Base-by-base conservation (phyloP, 495 filamentous ascomycete genomes). In the Viridothelium virens region DNA sequence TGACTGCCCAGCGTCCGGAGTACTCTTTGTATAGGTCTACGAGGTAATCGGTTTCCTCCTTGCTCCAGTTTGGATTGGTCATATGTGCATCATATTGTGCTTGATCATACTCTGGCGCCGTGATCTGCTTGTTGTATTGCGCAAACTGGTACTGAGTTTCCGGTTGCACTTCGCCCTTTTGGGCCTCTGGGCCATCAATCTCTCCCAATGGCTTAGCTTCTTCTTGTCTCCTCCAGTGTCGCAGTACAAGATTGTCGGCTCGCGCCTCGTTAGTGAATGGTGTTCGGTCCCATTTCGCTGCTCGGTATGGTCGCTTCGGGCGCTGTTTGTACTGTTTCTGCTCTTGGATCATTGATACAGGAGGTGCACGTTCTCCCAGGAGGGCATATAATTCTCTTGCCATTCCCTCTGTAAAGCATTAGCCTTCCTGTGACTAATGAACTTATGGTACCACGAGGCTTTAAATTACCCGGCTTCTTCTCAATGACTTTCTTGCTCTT, bases 41-140 rank as follows among this genome's bases (percentile, higher is more conserved):
- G 66, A 98, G 77, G 72, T 96, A 96, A 71, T 96, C 91, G 4
- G 94, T 97, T 75, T 98, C 94, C 63, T 92, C 89, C 67, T 88
- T 89, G 25, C 89, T 85, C 94, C 94, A 98, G 65, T 92, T 85
- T 38, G 83, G 78, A 70, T 79, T 87, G 69, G 84, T 83, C 50
- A 98, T 74, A 70, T 90, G 84, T 63, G 82, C 77, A 62, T 87
- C 86, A 75, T 98, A 98, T 72, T 95, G 88, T 56, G 90, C 91
- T 56, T 94, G 89, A 48, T 84, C 88, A 74, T 96, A 97, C 62
- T 84, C 78, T 2, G 93, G 91, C 34, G 88, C 79, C 1, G 86
- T 79, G 31, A 90, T 84, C 53, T 87, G 81, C 62, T 95, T 83
- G 72, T 97, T 94, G 80, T 87, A 98, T 71, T 94, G 96, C 34